A percentile compares a stretch with the other conserved stretches of the same genome.
Evolutionary conservation across 495 filamentous ascomycete genomes (phyloP).

Genomic region (Amphirosellinia nigrospora): DNA sequence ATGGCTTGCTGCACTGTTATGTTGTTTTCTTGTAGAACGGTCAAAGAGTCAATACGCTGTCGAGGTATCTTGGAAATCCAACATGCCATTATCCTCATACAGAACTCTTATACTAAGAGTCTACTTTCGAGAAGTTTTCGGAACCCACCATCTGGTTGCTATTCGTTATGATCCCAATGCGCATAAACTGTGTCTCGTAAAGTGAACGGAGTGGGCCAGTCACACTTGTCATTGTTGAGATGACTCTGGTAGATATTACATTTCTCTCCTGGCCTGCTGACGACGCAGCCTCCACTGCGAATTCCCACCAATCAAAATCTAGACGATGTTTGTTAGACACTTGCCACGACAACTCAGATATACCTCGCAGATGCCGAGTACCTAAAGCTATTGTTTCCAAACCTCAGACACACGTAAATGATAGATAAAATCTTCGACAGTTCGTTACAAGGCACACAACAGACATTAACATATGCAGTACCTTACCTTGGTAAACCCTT

Average conservation of each 20-base stretch:
- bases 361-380: not conserved
- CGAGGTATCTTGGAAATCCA: not conserved
- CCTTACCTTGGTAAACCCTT: no score
- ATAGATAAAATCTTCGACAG: not conserved
- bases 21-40: not conserved
- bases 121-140: not conserved
- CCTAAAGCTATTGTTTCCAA: not conserved
- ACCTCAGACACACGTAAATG: not conserved
- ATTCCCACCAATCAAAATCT: not conserved
- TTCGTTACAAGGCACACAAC: not conserved
- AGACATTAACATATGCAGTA: not conserved
- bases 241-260: not conserved
- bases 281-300: not conserved
- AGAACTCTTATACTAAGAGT: not conserved
- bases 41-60: not conserved
- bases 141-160: not conserved
- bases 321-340: not conserved
- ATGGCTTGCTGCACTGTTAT: not conserved
- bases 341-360: not conserved
- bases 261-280: not conserved
- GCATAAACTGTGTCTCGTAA: not conserved
- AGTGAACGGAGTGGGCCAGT: not conserved
- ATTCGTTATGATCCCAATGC: not conserved
- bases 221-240: not conserved
- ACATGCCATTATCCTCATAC: not conserved